A percentile compares a stretch with the other conserved stretches of the same genome.
These are phyloP conservation scores for Heritiera fomes DNA, from an alignment of 345 rosid species.

Conservation along the genomic window DNA sequence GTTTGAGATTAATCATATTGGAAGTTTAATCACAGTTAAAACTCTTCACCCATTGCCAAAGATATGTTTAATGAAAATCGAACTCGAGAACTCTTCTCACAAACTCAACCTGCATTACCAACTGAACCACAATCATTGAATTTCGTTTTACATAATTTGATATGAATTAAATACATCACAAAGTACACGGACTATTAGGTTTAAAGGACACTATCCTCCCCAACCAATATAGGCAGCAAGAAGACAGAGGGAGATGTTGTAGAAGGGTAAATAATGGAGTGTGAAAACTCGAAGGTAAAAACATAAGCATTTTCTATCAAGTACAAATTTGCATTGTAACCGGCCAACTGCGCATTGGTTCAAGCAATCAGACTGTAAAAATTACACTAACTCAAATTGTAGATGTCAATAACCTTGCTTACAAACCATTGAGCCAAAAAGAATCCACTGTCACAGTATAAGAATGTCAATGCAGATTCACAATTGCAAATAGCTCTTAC, in stretches of 20 bases:
- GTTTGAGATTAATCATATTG: too few species aligned
- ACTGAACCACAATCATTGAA: too few species aligned
- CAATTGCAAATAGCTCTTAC: not conserved
- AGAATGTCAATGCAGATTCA: conserved; percentile 15
- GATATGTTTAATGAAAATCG: too few species aligned
- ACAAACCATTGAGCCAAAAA: conserved; percentile 5
- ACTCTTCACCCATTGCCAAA: too few species aligned
- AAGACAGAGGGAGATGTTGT: not conserved
- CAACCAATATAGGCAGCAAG: too few species aligned
- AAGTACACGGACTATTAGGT: too few species aligned
- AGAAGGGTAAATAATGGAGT: not conserved
- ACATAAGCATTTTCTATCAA: not conserved
- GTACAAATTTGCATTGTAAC: not conserved
- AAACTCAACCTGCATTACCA: too few species aligned
- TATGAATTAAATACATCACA: too few species aligned
- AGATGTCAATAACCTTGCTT: not conserved
- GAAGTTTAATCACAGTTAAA: too few species aligned
- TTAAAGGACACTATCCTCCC: too few species aligned
- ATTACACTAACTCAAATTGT: not conserved
- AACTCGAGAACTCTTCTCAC: too few species aligned
- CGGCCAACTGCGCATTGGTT: not conserved
- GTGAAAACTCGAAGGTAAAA: not conserved
- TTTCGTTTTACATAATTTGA: too few species aligned
- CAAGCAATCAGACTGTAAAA: not conserved
- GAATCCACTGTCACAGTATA: conserved; percentile 12